phyloP scores from a whole-genome alignment of 2,329 filamentous ascomycete genomes.

The Aureobasidium sp. region DNA sequence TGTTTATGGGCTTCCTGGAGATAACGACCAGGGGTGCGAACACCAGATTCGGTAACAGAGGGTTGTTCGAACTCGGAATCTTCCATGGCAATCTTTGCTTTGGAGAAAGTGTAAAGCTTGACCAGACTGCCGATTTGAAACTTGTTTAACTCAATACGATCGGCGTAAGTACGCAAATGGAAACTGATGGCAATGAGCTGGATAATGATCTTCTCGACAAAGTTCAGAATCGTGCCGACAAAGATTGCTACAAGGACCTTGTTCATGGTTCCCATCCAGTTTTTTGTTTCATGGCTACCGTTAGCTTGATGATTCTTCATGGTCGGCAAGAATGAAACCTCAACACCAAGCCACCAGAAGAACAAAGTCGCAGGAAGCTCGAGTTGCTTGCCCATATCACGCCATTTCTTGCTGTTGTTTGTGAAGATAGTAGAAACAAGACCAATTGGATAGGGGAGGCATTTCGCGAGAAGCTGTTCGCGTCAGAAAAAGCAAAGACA shows the following conservation, averaged over 20 bases:
- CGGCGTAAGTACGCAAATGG: conserved; percentile 81
- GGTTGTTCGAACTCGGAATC: conserved; percentile 68
- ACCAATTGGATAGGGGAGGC: conserved; percentile 52
- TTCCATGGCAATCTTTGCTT: conserved; percentile 56
- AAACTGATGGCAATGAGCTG: conserved; percentile 93
- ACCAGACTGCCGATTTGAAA: conserved; percentile 66
- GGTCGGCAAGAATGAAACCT: conserved; percentile 78
- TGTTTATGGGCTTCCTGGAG: conserved; percentile 63
- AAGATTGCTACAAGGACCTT: conserved; percentile 84
- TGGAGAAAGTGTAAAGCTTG: conserved; percentile 58
- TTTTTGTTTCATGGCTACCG: conserved; percentile 41
- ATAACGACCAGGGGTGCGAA: conserved; percentile 64
- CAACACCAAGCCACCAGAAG: conserved; percentile 82
- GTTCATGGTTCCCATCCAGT: conserved; percentile 72
- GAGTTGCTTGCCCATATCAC: conserved; percentile 74
- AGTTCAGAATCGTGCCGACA: conserved; percentile 69
- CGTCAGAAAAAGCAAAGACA: too few relatives aligned
- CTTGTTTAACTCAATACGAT: conserved; percentile 86
- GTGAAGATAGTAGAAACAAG: conserved; percentile 66
- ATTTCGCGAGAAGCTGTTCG: conserved; percentile 47
- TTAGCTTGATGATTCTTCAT: conserved; percentile 57
- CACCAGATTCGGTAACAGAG: conserved; percentile 44
- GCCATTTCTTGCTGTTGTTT: conserved; percentile 88
- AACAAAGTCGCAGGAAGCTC: conserved; percentile 81
- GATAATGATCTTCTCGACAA: conserved; percentile 85